Base-by-base conservation (phyloP, 2,329 filamentous ascomycete genomes). In the Parasarocladium wereldwijsianum region DNA sequence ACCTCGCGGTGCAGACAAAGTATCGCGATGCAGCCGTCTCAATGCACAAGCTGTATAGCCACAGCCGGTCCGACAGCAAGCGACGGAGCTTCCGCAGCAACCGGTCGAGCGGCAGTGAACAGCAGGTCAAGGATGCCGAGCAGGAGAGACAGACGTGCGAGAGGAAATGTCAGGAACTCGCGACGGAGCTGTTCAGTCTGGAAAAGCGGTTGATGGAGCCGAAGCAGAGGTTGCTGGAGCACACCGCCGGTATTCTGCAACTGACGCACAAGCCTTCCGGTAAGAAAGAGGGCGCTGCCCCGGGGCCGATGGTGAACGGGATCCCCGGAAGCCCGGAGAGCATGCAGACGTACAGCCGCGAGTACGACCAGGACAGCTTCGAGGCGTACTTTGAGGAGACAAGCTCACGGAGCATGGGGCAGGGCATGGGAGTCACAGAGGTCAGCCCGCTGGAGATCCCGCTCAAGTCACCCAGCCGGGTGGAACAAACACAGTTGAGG, bases 11-110 rank as follows among this genome's bases (percentile, higher is more conserved):
- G 26, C 90, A 98, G 52, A 80, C 76, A 32, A 98, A 96, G 58
- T 84, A 94, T 43, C 80, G 85, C 43, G 87, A 96, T 64, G 90
- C 90, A 1, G 84, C 90, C 8, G 70, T 78, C 39, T 93, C 85
- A 23, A 76, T 98, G 54, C 76, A 77, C 34, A 76, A 79, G 43
- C 62, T 98, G 17, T 84, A 92, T 47, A 70, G 70, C 7, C 65
- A 73, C n/a, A 64, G 66, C 8, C 47, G 44, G 8, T 31, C 46
- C 8, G 51, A 54, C n/a, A 21, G 28, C 28, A 66, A 61, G 42
- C 60, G 63, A 30, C 59, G 50, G 37, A 64, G 62, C 35, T 42
- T 63, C 19, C 41, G 65, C 21, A 61, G 60, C n/a, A 64, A 67
- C 38, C 60, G 66, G 62, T 45, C 62, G 55, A 29, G 54, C 43